Base-by-base conservation (phyloP, 2,329 filamentous ascomycete species). In the Paraphaeosphaeria sporulosa region DNA sequence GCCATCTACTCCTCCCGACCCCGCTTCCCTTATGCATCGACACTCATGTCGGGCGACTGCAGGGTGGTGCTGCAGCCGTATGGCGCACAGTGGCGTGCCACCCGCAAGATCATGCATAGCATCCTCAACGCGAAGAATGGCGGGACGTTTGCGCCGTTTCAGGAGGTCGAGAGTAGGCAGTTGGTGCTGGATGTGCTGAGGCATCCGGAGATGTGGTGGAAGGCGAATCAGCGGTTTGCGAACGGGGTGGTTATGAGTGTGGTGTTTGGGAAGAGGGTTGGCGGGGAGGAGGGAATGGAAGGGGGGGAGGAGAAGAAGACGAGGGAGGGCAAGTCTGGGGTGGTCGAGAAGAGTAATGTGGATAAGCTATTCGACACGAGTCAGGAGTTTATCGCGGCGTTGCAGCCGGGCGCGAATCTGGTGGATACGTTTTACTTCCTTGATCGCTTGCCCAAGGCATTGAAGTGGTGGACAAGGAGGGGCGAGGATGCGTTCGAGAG, bases 241-340 rank as follows among this genome's bases (percentile, higher is more conserved):
- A 76, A 75, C 53, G 65, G 63, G 1, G 70, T 76, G n/a, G 70
- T 76, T 57, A 72, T 76, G 72, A 72, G 70, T 58, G 71, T 76
- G 5, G 64, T 74, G 1, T 76, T 76, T 59, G 74, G 73, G 10
- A 64, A 65, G 54, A 36, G 65, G 17, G 59, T 69, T 21, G 34
- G 7, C 13, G 30, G 52, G 12, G 19, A 9, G 30, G 19, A 34
- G n/a, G 42, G 25, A 34, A 10, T 25, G n/a, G 15, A 32, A 12
- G 10, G 51, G 19, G 49, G 59, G n/a, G 46, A 58, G 67, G 25
- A 27, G 25, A 27, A 17, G 49, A 59, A 13, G 48, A 57, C 19
- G 47, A 66, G 30, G 27, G 17, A 38, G 12, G 15, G 36, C n/a
- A n/a, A 27, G 25, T 27, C 6, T 27, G 3, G 25, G 25, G n/a